Base-by-base conservation (phyloP, 108 stramenopile species). In the Nitzschia putrida region DNA sequence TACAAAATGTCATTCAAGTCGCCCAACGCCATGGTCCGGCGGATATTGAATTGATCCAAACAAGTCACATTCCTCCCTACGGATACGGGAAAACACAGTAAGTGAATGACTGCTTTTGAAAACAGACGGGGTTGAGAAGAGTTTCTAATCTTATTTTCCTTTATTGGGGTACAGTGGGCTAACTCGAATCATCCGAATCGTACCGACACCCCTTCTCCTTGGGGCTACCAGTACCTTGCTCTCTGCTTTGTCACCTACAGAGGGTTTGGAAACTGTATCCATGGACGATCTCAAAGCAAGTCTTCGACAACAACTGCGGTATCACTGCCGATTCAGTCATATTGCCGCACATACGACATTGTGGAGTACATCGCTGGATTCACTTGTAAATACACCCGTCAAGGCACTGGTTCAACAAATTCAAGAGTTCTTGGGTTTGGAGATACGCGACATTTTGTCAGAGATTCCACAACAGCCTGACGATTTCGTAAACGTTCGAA, bases 71-170 rank as follows among this genome's bases (percentile, higher is more conserved):
- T 7, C 90, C 94, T 5, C 87, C 92, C 1, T 95, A 95, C 73
- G 94, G 94, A 43, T 95, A 95, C 59, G 94, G 94, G 0, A 92
- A 91, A 72, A 93, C 86, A 10, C 94, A 95, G 65, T 66, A 38
- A 66, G 65, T 53, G 55, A 2, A 26, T 21, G 13, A 23, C 55
- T 25, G 55, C 7, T 56, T 56, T 6, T 1, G 22, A 8, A 4
- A n/a, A n/a, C n/a, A 34, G 29, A 34, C 3, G 1, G 29, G 29
- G 4, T 34, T 3, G 29, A 34, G n/a, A 34, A 1, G 29, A 34
- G 29, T 34, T 20, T 2, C 49, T 50, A n/a, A 50, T 20, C 20
- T 25, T 56, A 3, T 56, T 56, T 3, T 13, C 2, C 2, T 14
- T 56, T 3, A 3, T 23, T 14, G 20, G 22, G 13, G 2, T 8